phyloP scores from a whole-genome alignment of 345 rosid genomes.

The Turnera subulata region DNA sequence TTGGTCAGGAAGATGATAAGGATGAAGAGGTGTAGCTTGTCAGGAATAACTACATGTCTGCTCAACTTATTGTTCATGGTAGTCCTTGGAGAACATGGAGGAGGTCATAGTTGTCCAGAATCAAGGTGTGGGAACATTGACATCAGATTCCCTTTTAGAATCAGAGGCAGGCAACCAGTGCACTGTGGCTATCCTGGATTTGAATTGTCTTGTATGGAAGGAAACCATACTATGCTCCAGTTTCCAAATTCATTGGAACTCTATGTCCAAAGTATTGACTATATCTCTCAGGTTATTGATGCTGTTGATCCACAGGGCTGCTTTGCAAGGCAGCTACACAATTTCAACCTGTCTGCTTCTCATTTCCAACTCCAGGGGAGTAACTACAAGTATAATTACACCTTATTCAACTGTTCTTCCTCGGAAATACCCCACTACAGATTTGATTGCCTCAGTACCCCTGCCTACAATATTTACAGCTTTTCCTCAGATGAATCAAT shows the following conservation, averaged over 20 bases:
- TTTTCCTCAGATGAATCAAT: neutral
- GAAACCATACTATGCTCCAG: neutral
- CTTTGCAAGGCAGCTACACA: neutral
- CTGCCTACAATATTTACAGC: slow-evolving; percentile 4
- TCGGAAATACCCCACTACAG: neutral
- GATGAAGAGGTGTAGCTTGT: neutral
- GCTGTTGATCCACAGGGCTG: neutral
- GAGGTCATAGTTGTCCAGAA: neutral
- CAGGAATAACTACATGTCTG: neutral
- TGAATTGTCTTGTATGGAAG: slow-evolving; percentile 9
- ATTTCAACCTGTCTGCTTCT: slow-evolving; percentile 7
- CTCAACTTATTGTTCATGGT: neutral
- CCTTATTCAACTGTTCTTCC: slow-evolving; percentile 13
- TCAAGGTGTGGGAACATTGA: neutral
- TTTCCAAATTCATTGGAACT: neutral
- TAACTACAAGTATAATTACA: neutral
- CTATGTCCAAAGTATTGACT: neutral
- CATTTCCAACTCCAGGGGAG: neutral
- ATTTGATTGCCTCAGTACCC: neutral
- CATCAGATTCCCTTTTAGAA: slow-evolving; percentile 14
- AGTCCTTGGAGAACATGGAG: slow-evolving; percentile 1
- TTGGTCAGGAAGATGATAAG: neutral
- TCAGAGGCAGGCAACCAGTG: slow-evolving; percentile 8
- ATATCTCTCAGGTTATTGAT: neutral
- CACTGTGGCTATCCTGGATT: slow-evolving; percentile 15